These are phyloP conservation scores for Podosphaera fusca DNA, from an alignment of 2,329 filamentous ascomycete genomes.

Conservation along the genomic window DNA sequence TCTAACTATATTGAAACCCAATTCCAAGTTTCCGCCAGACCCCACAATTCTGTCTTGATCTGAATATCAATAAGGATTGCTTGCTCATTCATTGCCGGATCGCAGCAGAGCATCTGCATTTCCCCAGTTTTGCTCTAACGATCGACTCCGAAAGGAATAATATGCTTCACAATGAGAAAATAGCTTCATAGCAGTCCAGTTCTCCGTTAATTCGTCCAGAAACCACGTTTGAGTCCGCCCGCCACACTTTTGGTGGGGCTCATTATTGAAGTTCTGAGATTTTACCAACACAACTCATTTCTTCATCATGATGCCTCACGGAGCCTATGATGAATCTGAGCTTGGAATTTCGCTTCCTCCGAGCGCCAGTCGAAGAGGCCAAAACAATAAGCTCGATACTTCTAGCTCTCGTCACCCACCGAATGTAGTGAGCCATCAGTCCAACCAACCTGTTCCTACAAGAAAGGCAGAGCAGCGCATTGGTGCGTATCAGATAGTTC, in stretches of 20 bases:
- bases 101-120: too few relatives aligned
- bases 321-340: constrained; percentile 53
- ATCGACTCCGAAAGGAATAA: too few relatives aligned
- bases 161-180: too few relatives aligned
- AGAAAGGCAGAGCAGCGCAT: constrained; percentile 58
- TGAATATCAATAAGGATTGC: too few relatives aligned
- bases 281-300: background rate
- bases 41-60: too few relatives aligned
- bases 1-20: too few relatives aligned
- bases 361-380: constrained; percentile 33
- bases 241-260: constrained; percentile 1
- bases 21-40: too few relatives aligned
- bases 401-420: constrained; percentile 9
- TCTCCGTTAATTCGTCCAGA: too few relatives aligned
- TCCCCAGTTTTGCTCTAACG: too few relatives aligned
- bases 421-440: constrained; percentile 8
- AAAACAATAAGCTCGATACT: constrained; percentile 16
- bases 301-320: constrained; percentile 12
- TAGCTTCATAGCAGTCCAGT: too few relatives aligned
- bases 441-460: constrained; percentile 11
- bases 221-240: too few relatives aligned
- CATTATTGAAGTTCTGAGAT: background rate
- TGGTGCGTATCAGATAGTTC: constrained; percentile 75
- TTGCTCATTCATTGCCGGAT: too few relatives aligned
- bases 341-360: constrained; percentile 54